Base-by-base conservation (phyloP, 139 green algal species). In the Closterium sp. region DNA sequence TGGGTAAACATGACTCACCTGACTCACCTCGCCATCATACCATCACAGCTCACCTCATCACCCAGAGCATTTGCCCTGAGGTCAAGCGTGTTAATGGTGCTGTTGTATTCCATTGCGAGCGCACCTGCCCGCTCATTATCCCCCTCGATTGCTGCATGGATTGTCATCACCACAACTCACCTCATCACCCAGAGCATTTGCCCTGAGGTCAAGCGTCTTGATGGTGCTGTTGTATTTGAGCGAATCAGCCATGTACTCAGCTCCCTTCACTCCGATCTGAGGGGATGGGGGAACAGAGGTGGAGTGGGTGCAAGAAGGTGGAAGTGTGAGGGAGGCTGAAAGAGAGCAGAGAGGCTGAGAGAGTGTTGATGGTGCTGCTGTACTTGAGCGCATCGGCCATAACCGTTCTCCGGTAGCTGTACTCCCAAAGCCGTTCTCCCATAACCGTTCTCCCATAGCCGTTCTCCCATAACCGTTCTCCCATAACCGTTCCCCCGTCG, bases 11-110 rank as follows among this genome's bases (percentile, higher is more conserved):
- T n/a, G n/a, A n/a, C n/a, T n/a, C n/a, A n/a, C n/a, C n/a, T n/a
- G n/a, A n/a, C n/a, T n/a, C n/a, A n/a, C n/a, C n/a, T n/a, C n/a
- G n/a, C n/a, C n/a, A n/a, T n/a, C n/a, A n/a, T n/a, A n/a, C n/a
- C 17, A 79, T 2, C 17, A 13, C 62, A 79, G 19, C 89, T 86
- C 89, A 92, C 89, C 70, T 95, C 92, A 92, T 99, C 97, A 50
- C 97, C 97, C 10, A 99, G 91, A 0, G 87, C 90, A 91, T 99
- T 99, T 30, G 98, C 98, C 1, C 98, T 95, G 32, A 99, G 93
- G 95, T 99, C 98, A 70, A 99, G 93, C 19, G 93, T 94, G 91
- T 32, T 85, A 38, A 3, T 38, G 3, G 32, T 38, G 32, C 32
- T 38, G 32, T 38, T 38, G 32, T 38, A 38, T 7, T 38, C 3